Evolutionary conservation across 1,284 basidiomycete genomes (phyloP), one percentile per base, ranked within the genome.

Genomic region (Cryptococcus deneoformans): DNA sequence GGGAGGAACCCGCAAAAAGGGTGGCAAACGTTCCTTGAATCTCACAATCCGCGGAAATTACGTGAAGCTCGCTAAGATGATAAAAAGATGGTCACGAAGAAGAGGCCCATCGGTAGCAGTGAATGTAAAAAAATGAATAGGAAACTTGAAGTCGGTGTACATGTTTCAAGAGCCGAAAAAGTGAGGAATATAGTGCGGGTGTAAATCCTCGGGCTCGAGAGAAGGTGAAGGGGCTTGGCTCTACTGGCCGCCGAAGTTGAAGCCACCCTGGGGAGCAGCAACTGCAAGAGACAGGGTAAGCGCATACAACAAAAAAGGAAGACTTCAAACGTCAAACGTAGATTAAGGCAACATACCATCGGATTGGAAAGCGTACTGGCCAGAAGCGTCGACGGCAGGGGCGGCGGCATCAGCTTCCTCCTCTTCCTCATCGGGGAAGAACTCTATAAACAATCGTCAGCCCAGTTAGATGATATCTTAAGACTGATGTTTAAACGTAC

Each of bases 191-290:
- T 42, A 42, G 40, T 42, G 12, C 12, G 40, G 40, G 11, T 42
- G 12, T 42, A 16, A 9, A n/a, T 39, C 45, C 20, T 51, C 37
- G 39, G n/a, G 50, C 6, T 39, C 10, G 39, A 36, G 20, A 20
- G 20, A n/a, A 7, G 14, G 16, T 29, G 53, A 38, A 20, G 47
- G 45, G 37, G 35, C 40, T 49, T 55, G 43, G 49, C 45, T 57
- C 50, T 63, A 61, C 57, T 60, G 57, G 46, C 58, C 49, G 57
- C 79, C 90, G 73, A 97, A 97, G 75, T 86, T 91, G 85, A 97
- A 97, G 29, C 94, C 93, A 62, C 93, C 93, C 75, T 92, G 89
- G 61, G 94, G 92, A 45, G 89, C 91, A 68, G 83, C 84, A 65
- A 90, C 85, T 74, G 87, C 84, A 24, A 50, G 58, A 58, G 51